These are phyloP conservation scores for Colletotrichum sublineola DNA, from an alignment of 2,329 filamentous ascomycete genomes.

Conservation along the genomic window DNA sequence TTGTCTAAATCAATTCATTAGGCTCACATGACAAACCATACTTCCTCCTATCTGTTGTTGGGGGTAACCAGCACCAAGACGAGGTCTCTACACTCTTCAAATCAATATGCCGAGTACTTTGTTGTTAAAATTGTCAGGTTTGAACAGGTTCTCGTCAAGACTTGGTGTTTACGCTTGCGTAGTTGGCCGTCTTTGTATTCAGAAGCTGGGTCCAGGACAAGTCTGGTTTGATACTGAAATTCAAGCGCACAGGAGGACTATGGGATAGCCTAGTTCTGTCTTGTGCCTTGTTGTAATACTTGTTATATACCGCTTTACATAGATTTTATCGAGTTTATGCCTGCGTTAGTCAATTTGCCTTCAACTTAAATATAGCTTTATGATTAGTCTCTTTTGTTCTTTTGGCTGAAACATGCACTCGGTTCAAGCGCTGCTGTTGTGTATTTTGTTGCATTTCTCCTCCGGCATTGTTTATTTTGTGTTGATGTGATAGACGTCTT, in stretches of 20 bases:
- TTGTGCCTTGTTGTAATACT: neutral
- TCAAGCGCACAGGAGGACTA: neutral
- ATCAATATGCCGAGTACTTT: neutral
- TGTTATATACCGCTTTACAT: neutral
- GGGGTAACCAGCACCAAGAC: no score
- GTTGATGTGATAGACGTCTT: neutral
- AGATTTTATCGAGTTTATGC: neutral
- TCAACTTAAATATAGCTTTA: neutral
- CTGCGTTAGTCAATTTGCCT: neutral
- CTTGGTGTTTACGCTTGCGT: neutral
- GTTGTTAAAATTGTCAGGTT: neutral
- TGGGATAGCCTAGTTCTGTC: no score
- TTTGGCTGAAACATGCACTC: neutral
- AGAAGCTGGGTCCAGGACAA: neutral
- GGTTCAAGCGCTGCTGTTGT: no score
- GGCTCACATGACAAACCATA: neutral
- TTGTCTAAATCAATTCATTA: neutral
- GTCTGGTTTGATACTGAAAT: neutral
- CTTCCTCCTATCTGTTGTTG: neutral
- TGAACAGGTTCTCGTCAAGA: neutral
- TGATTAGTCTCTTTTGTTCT: neutral
- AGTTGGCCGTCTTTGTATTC: neutral
- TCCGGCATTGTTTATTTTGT: neutral
- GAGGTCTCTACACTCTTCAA: neutral
- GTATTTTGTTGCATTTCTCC: no score